These are phyloP conservation scores for baker's yeast (Saccharomyces cerevisiae) DNA, from an alignment of 805 yeast genomes.

Conservation along the genomic window DNA sequence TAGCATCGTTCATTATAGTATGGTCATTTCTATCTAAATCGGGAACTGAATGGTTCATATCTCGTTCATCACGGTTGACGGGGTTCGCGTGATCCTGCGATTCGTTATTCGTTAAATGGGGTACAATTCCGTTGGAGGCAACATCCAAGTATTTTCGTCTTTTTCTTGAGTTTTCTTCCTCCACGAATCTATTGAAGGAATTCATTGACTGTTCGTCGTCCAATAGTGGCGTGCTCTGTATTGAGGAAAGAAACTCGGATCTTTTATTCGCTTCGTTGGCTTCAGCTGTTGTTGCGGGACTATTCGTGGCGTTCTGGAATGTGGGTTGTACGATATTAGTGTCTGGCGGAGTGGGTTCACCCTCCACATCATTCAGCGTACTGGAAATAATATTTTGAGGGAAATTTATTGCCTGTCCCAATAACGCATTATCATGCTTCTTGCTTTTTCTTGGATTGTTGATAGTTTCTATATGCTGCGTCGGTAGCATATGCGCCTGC, in stretches of 20 bases:
- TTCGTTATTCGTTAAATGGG: background rate
- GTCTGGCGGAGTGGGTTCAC: slow-evolving; percentile 11
- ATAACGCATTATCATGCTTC: background rate
- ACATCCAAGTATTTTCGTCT: slow-evolving; percentile 17
- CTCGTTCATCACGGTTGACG: background rate
- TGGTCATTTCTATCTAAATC: slow-evolving; percentile 7
- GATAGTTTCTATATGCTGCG: slow-evolving; percentile 1
- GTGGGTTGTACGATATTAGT: background rate
- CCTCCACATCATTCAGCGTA: background rate
- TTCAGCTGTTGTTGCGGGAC: background rate
- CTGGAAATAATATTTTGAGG: background rate
- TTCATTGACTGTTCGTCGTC: slow-evolving; percentile 17
- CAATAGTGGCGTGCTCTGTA: background rate
- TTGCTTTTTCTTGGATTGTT: slow-evolving; percentile 1
- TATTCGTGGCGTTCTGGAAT: background rate
- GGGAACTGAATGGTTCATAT: slow-evolving; percentile 5
- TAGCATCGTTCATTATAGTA: slow-evolving; percentile 19
- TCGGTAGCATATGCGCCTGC: slow-evolving; percentile 25
- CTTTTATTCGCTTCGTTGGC: background rate
- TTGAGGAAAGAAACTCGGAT: background rate
- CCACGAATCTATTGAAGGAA: slow-evolving; percentile 21
- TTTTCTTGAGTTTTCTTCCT: slow-evolving; percentile 14
- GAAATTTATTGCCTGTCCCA: background rate
- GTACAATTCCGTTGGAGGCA: slow-evolving; percentile 5
- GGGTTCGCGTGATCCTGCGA: background rate